Conservation (phyloP, 352 stramenopile genomes). For the Phytophthora europaea region DNA sequence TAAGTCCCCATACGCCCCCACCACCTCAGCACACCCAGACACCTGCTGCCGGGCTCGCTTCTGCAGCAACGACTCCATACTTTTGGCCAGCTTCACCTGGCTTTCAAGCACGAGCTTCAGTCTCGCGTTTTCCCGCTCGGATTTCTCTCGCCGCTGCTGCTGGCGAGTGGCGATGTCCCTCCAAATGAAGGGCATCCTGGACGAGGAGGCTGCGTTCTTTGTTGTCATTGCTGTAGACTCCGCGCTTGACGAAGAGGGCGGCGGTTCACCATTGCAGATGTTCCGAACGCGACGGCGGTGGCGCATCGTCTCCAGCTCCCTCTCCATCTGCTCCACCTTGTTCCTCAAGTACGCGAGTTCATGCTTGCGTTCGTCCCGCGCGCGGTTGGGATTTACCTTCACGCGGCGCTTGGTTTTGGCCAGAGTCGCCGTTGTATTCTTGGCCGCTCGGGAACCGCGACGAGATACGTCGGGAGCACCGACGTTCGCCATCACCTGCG, state of each 20-base stretch:
- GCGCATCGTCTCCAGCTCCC: slow-evolving; percentile 33
- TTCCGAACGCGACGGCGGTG: slow-evolving; percentile 14
- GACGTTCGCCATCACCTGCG: slow-evolving; percentile 14
- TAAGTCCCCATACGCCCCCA: slow-evolving; percentile 18
- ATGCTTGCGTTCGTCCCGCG: slow-evolving; percentile 43
- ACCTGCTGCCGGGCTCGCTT: slow-evolving; percentile 48
- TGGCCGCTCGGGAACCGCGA: slow-evolving; percentile 5
- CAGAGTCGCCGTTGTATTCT: slow-evolving; percentile 17
- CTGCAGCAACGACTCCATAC: slow-evolving; percentile 56
- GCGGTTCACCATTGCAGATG: slow-evolving; percentile 19
- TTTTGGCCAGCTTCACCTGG: slow-evolving; percentile 61
- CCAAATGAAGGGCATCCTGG: slow-evolving; percentile 42
- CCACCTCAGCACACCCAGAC: slow-evolving; percentile 38
- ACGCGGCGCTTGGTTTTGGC: slow-evolving; percentile 38
- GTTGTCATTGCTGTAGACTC: slow-evolving; percentile 6
- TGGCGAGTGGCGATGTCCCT: slow-evolving; percentile 56
- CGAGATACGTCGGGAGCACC: slow-evolving; percentile 7
- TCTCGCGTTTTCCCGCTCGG: slow-evolving; percentile 61
- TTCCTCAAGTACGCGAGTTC: slow-evolving; percentile 43
- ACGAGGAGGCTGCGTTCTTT: slow-evolving; percentile 7
- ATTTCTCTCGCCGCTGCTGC: slow-evolving; percentile 48
- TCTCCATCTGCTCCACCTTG: slow-evolving; percentile 48
- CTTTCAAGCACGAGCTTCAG: slow-evolving; percentile 58
- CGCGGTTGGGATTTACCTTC: slow-evolving; percentile 45
- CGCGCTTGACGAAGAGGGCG: not conserved